Base-by-base conservation (phyloP, 768 basidiomycete genomes). In the Tulasnella sp. region DNA sequence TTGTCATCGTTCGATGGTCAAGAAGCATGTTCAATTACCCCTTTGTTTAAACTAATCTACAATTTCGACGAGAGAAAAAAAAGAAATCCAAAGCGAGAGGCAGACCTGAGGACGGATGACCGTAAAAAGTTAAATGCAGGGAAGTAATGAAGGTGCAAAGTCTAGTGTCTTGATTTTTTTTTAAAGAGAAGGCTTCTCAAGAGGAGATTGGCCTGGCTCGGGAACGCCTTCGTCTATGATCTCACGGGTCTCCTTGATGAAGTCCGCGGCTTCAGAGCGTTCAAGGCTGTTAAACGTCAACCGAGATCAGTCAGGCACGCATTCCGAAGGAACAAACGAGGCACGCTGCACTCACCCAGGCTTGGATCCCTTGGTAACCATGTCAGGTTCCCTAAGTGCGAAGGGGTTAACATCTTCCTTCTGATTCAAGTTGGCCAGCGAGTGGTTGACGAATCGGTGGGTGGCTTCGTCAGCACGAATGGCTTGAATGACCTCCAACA, bases 381-480 rank as follows among this genome's bases (percentile, higher is more conserved):
- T 96, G 80, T 92, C 89, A 18, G 96, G 95, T 82, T 99, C 96
- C 32, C 91, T 89, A 37, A 98, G 85, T 20, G 95, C 93, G 81
- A 96, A 95, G 0, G 94, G 95, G 82, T 96, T 98, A 81, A 94
- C 90, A 83, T 98, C 97, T 46, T 88, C 89, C 44, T 87, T 83
- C 40, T 87, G 86, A 80, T 94, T 86, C 73, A 99, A 87, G 84
- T 95, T 96, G 4, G 96, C 97, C 46, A 99, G 86, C 78, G 93
- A 94, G 85, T 99, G 97, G 84, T 99, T 99, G 80, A 97, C 95
- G 82, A 98, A 98, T 73, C 85, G 81, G 75, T 77, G 75, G 11
- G 79, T 80, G 37, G 11, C 20, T 26, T 75, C 39, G 44, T 71
- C 72, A 35, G 13, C n/a, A n/a, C 73, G 61, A 16, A 80, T 67